Evolutionary conservation across 2,329 filamentous ascomycete species (phyloP), one percentile per base, ranked within the genome.

Genomic region (Nigrospora sphaerica): DNA sequence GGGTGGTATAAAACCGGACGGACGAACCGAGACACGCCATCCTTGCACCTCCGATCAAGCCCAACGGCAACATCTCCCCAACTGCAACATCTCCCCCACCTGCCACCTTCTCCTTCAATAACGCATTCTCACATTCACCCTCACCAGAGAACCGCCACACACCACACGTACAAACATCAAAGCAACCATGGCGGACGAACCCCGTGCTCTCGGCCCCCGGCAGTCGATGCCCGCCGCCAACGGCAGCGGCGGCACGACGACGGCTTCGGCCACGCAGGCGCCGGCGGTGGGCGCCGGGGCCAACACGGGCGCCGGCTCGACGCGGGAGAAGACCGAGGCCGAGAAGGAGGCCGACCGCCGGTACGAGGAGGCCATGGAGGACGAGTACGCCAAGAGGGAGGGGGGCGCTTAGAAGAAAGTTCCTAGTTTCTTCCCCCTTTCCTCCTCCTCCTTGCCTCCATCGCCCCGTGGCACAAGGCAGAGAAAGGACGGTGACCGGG

Each of bases 361-460:
- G 36, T 78, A 78, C 44, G 73, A 77, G 49, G 74, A 77, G 59
- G 59, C 64, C 4, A 77, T 78, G 57, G 74, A 78, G 64, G 74
- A 78, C 38, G 74, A 77, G 59, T 78, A 77, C 51, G 74, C 74
- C 39, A 78, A 76, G 66, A 61, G 73, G 34, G 74, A 77, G 44
- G 74, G 74, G 7, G 75, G 75, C 28, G 66, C 72, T 14, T 77
- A 16, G 13, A 37, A 37, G 35, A 28, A 23, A 23, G 19, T 6
- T 6, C 4, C 6, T 4, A 4, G 4, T 6, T 6, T 6, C 19
- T 23, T 23, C 6, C 19, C 19, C 19, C n/a, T n/a, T n/a, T n/a
- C n/a, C n/a, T n/a, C n/a, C n/a, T n/a, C n/a, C n/a, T n/a, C n/a
- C n/a, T n/a, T n/a, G n/a, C n/a, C n/a, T n/a, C n/a, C n/a, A n/a